These are phyloP conservation scores for Panus rudis DNA, from an alignment of 768 basidiomycete species.

Conservation along the genomic window DNA sequence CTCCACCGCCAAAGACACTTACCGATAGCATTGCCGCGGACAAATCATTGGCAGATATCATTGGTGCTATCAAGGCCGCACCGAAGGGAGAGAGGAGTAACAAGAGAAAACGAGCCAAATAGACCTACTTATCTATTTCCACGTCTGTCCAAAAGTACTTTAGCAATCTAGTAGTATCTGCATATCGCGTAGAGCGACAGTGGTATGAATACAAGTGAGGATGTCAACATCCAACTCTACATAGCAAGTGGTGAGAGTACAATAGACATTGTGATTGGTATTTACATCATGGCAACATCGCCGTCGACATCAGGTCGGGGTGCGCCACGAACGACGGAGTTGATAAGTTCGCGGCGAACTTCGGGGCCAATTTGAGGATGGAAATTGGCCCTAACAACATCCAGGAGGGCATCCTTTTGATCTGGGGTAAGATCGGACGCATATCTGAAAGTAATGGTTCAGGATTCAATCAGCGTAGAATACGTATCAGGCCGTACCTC, in stretches of 20 bases:
- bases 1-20: background rate
- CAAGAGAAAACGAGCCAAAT: conserved; percentile 23
- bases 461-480: background rate
- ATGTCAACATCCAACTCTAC: no score
- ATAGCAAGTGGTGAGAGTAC: no score
- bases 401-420: conserved; percentile 95
- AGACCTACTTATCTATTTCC: background rate
- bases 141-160: conserved; percentile 2
- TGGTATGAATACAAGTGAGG: no score
- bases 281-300: conserved; percentile 32
- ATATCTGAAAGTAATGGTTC: conserved; percentile 51
- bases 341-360: conserved; percentile 84
- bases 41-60: conserved; percentile 38
- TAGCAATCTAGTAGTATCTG: no score
- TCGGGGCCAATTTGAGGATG: conserved; percentile 88
- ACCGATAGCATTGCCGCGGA: conserved; percentile 11
- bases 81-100: conserved; percentile 38
- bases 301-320: conserved; percentile 57
- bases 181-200: no score
- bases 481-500: conserved; percentile 42
- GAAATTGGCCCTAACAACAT: conserved; percentile 79
- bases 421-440: conserved; percentile 91
- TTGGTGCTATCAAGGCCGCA: conserved; percentile 54
- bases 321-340: conserved; percentile 81
- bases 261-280: no score